Evolutionary conservation across 2,329 filamentous ascomycete species (phyloP), one percentile per base, ranked within the genome.

Genomic region (Myriangium duriaei): DNA sequence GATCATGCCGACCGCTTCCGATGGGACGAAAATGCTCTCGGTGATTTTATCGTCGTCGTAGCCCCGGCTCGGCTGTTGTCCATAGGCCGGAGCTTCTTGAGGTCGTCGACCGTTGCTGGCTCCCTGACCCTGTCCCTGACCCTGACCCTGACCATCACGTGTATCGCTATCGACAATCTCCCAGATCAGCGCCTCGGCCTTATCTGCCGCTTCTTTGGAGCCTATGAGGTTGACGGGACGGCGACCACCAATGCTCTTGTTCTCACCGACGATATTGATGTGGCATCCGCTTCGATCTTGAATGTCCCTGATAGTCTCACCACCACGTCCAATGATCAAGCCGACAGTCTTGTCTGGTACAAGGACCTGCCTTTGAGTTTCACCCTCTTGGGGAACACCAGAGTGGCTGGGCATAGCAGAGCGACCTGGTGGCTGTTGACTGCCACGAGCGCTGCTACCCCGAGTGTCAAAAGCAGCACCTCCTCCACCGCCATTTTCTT

Each of bases 121-220:
- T 15, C 30, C 28, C 14, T 39, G 28, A 18, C 38, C 58, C 19
- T 36, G 37, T n/a, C n/a, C n/a, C n/a, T n/a, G n/a, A n/a, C n/a
- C n/a, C n/a, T n/a, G n/a, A n/a, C n/a, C n/a, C n/a, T 26, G 21
- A 26, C 21, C 21, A 5, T 30, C 37, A 29, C 53, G 47, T 44
- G 77, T 86, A 58, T 94, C 86, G 60, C 84, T 93, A 49, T 94
- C 86, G 37, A 94, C 86, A 54, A 94, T 93, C 55, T 94, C 85
- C 64, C 93, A 76, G 49, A 94, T 94, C 44, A 88, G 65, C 48
- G 91, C 81, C 61, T 91, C 88, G 28, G 86, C 86, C 45, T 75
- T 72, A 32, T 76, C 75, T 34, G 84, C 80, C 37, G 84, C 79
- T 50, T 79, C 72, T 30, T 73, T 73, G 30, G 78, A 77, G 42